phyloP scores from a whole-genome alignment of 1,284 basidiomycete species.

The Testicularia cyperi region DNA sequence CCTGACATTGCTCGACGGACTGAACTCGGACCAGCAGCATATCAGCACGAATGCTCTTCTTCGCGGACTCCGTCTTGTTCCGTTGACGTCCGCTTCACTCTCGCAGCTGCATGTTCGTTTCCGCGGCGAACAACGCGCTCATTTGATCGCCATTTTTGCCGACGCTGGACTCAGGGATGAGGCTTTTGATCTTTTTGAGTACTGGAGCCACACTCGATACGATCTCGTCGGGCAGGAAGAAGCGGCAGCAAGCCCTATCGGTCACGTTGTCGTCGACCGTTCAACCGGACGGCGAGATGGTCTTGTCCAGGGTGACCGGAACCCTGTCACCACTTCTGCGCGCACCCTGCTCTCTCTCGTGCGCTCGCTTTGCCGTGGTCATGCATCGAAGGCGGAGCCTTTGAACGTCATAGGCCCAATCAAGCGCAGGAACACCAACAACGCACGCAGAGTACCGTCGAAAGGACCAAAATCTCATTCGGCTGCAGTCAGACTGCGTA shows the following conservation, averaged over 20 bases:
- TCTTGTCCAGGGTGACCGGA: slow-evolving; percentile 12
- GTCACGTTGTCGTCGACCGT: no score
- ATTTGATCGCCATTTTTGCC: slow-evolving; percentile 9
- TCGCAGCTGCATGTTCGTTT: slow-evolving; percentile 21
- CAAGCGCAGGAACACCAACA: not conserved
- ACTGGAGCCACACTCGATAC: slow-evolving; percentile 9
- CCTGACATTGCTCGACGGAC: slow-evolving; percentile 2
- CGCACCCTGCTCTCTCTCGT: slow-evolving; percentile 13
- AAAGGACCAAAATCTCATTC: slow-evolving; percentile 4
- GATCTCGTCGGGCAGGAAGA: no score
- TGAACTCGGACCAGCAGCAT: slow-evolving; percentile 4
- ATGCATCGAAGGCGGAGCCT: not conserved
- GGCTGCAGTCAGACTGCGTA: no score
- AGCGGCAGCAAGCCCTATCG: no score
- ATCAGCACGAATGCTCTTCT: slow-evolving; percentile 6
- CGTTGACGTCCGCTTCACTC: slow-evolving; percentile 6
- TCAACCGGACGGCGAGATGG: slow-evolving; percentile 28
- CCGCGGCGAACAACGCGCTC: not conserved
- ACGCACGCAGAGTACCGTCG: not conserved
- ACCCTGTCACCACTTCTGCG: slow-evolving; percentile 6
- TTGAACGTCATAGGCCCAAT: no score
- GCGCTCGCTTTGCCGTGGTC: slow-evolving; percentile 4
- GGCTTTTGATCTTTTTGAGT: slow-evolving; percentile 24
- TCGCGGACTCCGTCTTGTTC: slow-evolving; percentile 15
- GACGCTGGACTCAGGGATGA: slow-evolving; percentile 10